These are phyloP conservation scores for Lathyrus aphaca DNA, from an alignment of 306 rosid genomes.

Conservation along the genomic window DNA sequence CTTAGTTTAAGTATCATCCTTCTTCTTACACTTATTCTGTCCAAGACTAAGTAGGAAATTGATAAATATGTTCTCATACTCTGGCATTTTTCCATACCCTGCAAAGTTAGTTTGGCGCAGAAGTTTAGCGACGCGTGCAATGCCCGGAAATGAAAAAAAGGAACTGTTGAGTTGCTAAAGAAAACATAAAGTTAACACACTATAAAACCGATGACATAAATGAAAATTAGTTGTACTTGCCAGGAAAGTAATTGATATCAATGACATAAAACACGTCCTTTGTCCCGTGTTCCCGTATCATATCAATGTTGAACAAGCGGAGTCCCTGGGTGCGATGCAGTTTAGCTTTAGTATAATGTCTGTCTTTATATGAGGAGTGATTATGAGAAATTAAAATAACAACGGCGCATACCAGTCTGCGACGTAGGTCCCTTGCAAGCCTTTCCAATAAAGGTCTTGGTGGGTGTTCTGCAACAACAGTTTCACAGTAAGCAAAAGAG, in stretches of 20 bases:
- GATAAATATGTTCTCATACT: constrained; percentile 53
- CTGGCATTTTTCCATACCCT: constrained; percentile 61
- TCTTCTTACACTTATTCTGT: constrained; percentile 52
- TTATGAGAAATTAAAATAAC: constrained; percentile 2
- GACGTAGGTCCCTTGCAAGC: constrained; percentile 54
- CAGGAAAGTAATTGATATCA: constrained; percentile 64
- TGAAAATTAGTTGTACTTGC: constrained; percentile 39
- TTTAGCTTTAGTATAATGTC: constrained; percentile 19
- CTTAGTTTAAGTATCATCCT: constrained; percentile 5
- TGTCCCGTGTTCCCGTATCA: constrained; percentile 58
- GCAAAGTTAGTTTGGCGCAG: constrained; percentile 4
- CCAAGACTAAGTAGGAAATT: constrained; percentile 50
- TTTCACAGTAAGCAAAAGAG: constrained; percentile 18
- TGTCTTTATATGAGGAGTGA: constrained; percentile 11
- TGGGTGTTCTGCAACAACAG: constrained; percentile 49
- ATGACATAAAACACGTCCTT: constrained; percentile 56
- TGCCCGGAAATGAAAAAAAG: background rate
- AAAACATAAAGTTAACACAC: background rate
- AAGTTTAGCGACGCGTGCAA: background rate
- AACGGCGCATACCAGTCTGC: constrained; percentile 41
- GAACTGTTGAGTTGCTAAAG: background rate
- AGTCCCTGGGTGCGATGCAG: constrained; percentile 47
- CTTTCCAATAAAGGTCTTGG: constrained; percentile 54
- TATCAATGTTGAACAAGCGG: constrained; percentile 56
- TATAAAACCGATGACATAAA: constrained; percentile 6